phyloP scores from a whole-genome alignment of 2,329 filamentous ascomycete species.

The Monilinia laxa region DNA sequence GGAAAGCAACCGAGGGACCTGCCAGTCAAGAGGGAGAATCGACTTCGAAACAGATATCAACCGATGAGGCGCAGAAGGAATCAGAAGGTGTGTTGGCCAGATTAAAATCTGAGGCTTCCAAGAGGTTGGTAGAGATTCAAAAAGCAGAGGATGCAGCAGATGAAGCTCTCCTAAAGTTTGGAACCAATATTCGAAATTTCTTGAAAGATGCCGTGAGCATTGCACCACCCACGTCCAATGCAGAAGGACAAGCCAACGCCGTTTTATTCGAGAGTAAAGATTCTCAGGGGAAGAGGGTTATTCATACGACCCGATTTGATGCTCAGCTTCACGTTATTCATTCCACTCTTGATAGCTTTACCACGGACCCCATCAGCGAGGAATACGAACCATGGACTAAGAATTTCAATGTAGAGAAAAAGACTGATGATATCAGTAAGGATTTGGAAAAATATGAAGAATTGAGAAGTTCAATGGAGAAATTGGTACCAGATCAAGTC shows the following conservation, averaged over 20 bases:
- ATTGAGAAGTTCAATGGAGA: slow-evolving; percentile 86
- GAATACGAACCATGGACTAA: slow-evolving; percentile 74
- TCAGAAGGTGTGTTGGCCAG: slow-evolving; percentile 70
- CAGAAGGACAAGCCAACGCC: slow-evolving; percentile 52
- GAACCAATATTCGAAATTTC: slow-evolving; percentile 85
- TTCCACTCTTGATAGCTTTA: slow-evolving; percentile 77
- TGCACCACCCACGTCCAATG: slow-evolving; percentile 63
- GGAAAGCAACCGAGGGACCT: slow-evolving; percentile 31
- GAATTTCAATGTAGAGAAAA: slow-evolving; percentile 75
- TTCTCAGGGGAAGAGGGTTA: slow-evolving; percentile 83
- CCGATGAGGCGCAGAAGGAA: slow-evolving; percentile 49
- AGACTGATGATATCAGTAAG: slow-evolving; percentile 77
- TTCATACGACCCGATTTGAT: slow-evolving; percentile 91
- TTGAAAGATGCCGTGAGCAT: slow-evolving; percentile 87
- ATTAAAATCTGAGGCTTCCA: slow-evolving; percentile 73
- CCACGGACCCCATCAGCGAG: slow-evolving; percentile 72
- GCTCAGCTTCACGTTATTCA: slow-evolving; percentile 96
- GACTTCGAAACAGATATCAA: slow-evolving; percentile 46
- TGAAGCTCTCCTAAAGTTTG: slow-evolving; percentile 89
- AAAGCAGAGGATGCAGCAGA: slow-evolving; percentile 93
- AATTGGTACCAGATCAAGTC: slow-evolving; percentile 89
- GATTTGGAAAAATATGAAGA: slow-evolving; percentile 87
- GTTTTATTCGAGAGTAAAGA: slow-evolving; percentile 95
- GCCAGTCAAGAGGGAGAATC: slow-evolving; percentile 29
- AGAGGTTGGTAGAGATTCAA: slow-evolving; percentile 84